phyloP scores from a whole-genome alignment of 2,329 filamentous ascomycete genomes.

The Didymellaceae sp. region DNA sequence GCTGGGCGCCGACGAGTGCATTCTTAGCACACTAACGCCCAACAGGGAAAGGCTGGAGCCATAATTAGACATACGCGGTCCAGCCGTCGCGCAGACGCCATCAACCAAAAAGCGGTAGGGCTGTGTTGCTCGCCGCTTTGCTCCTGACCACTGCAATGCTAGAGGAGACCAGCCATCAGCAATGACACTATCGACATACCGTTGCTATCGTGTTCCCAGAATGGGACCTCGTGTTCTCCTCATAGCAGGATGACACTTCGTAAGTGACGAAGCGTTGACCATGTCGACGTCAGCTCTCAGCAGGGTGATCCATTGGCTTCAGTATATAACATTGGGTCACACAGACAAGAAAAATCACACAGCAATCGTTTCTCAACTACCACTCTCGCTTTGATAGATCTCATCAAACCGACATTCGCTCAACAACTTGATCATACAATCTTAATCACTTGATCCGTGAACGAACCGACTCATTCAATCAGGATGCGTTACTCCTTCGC shows the following conservation, averaged over 20 bases:
- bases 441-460: conserved; percentile 27
- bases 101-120: conserved; percentile 23
- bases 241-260: conserved; percentile 37
- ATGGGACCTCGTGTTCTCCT: conserved; percentile 31
- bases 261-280: conserved; percentile 32
- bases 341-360: conserved; percentile 26
- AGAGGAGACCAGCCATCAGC: conserved; percentile 25
- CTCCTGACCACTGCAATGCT: conserved; percentile 23
- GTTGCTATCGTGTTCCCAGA: conserved; percentile 44
- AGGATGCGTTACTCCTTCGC: conserved; percentile 45
- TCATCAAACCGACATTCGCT: conserved; percentile 42
- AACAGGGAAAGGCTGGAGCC: conserved; percentile 12
- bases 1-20: conserved; percentile 2
- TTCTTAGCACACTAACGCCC: conserved; percentile 7
- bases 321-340: conserved; percentile 38
- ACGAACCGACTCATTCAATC: conserved; percentile 14
- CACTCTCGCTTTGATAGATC: conserved; percentile 40
- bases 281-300: conserved; percentile 32
- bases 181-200: conserved; percentile 42
- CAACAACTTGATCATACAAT: conserved; percentile 34
- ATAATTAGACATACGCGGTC: conserved; percentile 20
- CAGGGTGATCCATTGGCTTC: no score
- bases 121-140: conserved; percentile 22
- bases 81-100: conserved; percentile 5
- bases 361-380: conserved; percentile 29